phyloP scores from a whole-genome alignment of 106 monocot genomes.

The Dactylorhiza incarnata region DNA sequence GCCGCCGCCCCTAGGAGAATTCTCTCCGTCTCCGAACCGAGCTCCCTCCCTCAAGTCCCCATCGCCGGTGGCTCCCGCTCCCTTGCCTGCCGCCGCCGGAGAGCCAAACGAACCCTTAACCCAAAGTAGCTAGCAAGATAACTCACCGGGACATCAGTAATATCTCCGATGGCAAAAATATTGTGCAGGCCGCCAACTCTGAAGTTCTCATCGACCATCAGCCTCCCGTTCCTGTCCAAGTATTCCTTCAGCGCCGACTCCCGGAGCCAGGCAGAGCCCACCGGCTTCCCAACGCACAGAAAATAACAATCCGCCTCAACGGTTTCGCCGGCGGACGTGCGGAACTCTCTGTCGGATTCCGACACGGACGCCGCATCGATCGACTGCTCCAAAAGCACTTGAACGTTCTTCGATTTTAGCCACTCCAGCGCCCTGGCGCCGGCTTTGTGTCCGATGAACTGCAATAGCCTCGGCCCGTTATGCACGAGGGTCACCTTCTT shows the following conservation, averaged over 20 bases:
- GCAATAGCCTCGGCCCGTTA: slow-evolving; percentile 19
- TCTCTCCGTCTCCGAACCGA: too few relatives aligned
- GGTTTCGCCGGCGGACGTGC: slow-evolving; percentile 18
- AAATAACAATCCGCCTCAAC: slow-evolving; percentile 31
- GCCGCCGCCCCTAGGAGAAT: too few relatives aligned
- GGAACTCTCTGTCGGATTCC: slow-evolving; percentile 11
- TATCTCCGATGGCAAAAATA: slow-evolving; percentile 37
- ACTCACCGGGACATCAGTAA: slow-evolving; percentile 31
- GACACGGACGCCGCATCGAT: slow-evolving; percentile 15
- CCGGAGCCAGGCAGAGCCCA: slow-evolving; percentile 29
- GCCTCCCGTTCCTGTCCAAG: slow-evolving; percentile 22
- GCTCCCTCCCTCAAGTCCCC: too few relatives aligned
- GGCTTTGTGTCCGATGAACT: slow-evolving; percentile 29
- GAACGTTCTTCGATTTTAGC: slow-evolving; percentile 21
- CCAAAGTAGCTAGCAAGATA: not conserved
- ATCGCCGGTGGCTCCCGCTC: too few relatives aligned
- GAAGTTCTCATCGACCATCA: slow-evolving; percentile 41
- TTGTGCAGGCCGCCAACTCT: slow-evolving; percentile 27
- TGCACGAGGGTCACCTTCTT: slow-evolving; percentile 29
- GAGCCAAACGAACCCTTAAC: too few relatives aligned
- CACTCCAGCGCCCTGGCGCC: slow-evolving; percentile 21
- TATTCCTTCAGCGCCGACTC: slow-evolving; percentile 20
- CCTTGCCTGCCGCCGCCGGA: too few relatives aligned
- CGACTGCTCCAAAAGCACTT: slow-evolving; percentile 17
- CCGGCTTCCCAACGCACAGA: slow-evolving; percentile 20